Evolutionary conservation across 2,329 filamentous ascomycete species (phyloP).

Genomic region (Ceratocystis ficicola): DNA sequence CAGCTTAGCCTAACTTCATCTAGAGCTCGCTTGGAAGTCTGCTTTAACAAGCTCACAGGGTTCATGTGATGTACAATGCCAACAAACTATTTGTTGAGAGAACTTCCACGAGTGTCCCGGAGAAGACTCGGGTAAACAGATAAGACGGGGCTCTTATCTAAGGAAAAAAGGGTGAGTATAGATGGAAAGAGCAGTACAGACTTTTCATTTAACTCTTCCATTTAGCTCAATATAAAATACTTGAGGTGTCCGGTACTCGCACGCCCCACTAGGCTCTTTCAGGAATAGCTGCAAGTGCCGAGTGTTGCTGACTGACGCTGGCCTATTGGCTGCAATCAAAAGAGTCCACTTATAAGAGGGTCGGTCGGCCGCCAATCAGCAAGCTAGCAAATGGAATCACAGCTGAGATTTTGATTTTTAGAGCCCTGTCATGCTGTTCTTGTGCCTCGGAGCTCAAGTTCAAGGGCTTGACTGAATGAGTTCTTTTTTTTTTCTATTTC

Average conservation of each 20-base stretch:
- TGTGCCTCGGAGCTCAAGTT: no score
- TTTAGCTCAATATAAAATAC: no score
- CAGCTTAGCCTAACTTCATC: no score
- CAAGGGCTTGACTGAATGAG: background rate
- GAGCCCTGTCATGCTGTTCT: background rate
- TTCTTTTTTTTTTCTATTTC: background rate
- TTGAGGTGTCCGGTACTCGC: slow-evolving; percentile 10
- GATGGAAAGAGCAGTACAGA: no score
- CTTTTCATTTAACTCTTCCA: no score
- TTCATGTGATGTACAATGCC: slow-evolving; percentile 2
- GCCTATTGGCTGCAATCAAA: background rate
- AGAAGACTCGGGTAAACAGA: no score
- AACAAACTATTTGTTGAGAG: background rate
- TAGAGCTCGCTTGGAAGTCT: no score
- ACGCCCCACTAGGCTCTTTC: slow-evolving; percentile 13
- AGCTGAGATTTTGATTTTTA: background rate
- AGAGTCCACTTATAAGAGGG: background rate
- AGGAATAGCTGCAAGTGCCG: slow-evolving; percentile 13
- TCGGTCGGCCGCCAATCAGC: slow-evolving; percentile 7
- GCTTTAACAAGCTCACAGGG: background rate
- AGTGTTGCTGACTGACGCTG: background rate
- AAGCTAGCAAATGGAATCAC: background rate
- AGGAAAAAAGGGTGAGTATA: no score
- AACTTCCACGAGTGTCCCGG: no score
- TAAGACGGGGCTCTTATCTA: no score